phyloP scores from a whole-genome alignment of 1,284 basidiomycete genomes.

The Sporisorium reilianum region DNA sequence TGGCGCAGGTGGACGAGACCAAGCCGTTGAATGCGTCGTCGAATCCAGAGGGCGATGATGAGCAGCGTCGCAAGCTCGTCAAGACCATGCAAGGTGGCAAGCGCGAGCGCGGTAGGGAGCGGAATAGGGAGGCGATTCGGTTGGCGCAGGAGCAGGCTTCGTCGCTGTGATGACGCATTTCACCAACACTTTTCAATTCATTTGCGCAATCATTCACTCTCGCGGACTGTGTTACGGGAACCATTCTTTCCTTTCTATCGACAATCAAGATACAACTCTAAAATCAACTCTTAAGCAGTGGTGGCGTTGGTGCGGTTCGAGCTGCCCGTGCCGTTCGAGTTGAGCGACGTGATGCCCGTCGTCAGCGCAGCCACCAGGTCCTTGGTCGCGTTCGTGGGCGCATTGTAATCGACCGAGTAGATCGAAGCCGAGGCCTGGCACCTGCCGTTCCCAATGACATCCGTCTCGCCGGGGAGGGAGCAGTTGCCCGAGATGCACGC shows the following conservation, averaged over 20 bases:
- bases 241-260: background rate
- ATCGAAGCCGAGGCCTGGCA: constrained; percentile 56
- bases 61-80: constrained; percentile 48
- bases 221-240: background rate
- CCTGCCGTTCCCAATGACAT: constrained; percentile 37
- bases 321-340: constrained; percentile 17
- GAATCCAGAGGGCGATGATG: constrained; percentile 32
- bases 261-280: background rate
- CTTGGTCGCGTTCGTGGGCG: constrained; percentile 30
- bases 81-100: constrained; percentile 60
- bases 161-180: background rate
- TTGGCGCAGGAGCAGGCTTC: constrained; percentile 31
- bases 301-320: constrained; percentile 15
- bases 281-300: background rate
- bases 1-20: constrained; percentile 30
- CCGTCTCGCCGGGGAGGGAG: constrained; percentile 60
- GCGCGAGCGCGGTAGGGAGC: constrained; percentile 54
- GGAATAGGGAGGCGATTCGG: constrained; percentile 54
- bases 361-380: constrained; percentile 16
- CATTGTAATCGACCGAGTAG: constrained; percentile 62
- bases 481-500: constrained; percentile 55
- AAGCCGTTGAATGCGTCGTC: constrained; percentile 25
- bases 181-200: background rate
- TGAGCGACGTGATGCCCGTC: constrained; percentile 29
- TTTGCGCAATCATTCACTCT: background rate